These are phyloP conservation scores for Monosporascus sp. DNA, from an alignment of 2,329 filamentous ascomycete genomes.

Conservation along the genomic window DNA sequence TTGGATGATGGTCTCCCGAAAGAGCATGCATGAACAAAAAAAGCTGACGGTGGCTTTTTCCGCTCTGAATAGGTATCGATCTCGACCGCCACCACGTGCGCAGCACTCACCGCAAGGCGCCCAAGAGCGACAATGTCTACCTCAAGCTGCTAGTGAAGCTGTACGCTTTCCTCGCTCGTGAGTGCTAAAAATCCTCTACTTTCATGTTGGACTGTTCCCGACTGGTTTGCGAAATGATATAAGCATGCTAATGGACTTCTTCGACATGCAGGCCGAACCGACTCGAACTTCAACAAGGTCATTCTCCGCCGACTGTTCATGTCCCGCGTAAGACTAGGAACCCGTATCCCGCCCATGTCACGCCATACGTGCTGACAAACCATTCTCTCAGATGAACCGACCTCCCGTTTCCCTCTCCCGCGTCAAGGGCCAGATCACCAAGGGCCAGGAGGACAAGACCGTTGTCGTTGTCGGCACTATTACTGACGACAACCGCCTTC, in stretches of 20 bases:
- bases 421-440: slow-evolving; percentile 66
- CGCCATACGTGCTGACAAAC: not conserved
- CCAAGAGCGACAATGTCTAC: slow-evolving; percentile 98
- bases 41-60: slow-evolving; percentile 54
- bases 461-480: slow-evolving; percentile 91
- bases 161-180: slow-evolving; percentile 94
- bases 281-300: slow-evolving; percentile 97
- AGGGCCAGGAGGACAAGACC: slow-evolving; percentile 71
- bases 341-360: not conserved
- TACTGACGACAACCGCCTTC: slow-evolving; percentile 94
- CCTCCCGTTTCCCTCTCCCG: slow-evolving; percentile 91
- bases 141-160: slow-evolving; percentile 97
- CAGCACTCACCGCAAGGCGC: slow-evolving; percentile 79
- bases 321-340: slow-evolving; percentile 55
- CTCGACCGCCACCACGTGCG: slow-evolving; percentile 64
- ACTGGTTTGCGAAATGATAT: not conserved
- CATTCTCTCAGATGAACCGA: slow-evolving; percentile 66
- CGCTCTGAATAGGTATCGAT: slow-evolving; percentile 60
- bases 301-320: slow-evolving; percentile 96
- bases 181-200: slow-evolving; percentile 28
- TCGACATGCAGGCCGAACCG: slow-evolving; percentile 70
- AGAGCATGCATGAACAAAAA: slow-evolving; percentile 60
- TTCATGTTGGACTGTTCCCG: not conserved
- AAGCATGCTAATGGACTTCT: not conserved
- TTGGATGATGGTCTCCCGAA: slow-evolving; percentile 15